Base-by-base conservation (phyloP, 305 asterid species). In the Nicotiana rustica region DNA sequence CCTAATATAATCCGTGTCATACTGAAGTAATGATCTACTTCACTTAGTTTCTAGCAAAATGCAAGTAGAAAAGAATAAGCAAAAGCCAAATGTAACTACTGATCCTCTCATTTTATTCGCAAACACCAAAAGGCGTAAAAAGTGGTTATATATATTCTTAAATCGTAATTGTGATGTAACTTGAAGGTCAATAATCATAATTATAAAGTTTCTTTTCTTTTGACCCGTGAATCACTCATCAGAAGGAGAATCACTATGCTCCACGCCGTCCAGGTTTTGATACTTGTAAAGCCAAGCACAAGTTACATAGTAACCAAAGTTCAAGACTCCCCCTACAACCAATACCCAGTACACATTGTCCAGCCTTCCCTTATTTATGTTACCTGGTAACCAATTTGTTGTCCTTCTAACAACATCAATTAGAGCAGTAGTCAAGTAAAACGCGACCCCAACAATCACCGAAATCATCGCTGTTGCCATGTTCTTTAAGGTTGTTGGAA, bases 261-360 rank as follows among this genome's bases (percentile, higher is more conserved):
- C 62, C 18, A 15, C 19, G 17, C 5, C 62, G 19, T 15, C 5
- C 19, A 14, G 6, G 19, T 64, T 55, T 44, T 77, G 83, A 29
- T 83, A 78, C 73, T 79, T 83, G 86, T 83, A 83, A 25, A 35
- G 18, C 66, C 38, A 84, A 47, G 91, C 84, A 73, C 91, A 86
- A 2, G 83, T 31, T 44, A 87, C 88, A 85, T n/a, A 89, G 79
- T 86, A 89, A 2, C 89, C 90, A 60, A 87, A 89, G 77, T 90
- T 90, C 12, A 85, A 1, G 0, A 77, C 31, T 10, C 89, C 90
- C 77, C 88, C 60, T 21, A 82, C 86, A 52, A 76, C 84, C 47
- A 84, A 25, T 68, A 86, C 84, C 93, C 91, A 90, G 71, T 86
- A 90, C 84, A 89, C 77, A 80, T 71, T 29, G 15, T 90, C 93